A percentile compares a stretch with the other conserved stretches of the same genome.
Conservation (phyloP, 495 filamentous ascomycete genomes). For the Talaromyces nanjingensis region DNA sequence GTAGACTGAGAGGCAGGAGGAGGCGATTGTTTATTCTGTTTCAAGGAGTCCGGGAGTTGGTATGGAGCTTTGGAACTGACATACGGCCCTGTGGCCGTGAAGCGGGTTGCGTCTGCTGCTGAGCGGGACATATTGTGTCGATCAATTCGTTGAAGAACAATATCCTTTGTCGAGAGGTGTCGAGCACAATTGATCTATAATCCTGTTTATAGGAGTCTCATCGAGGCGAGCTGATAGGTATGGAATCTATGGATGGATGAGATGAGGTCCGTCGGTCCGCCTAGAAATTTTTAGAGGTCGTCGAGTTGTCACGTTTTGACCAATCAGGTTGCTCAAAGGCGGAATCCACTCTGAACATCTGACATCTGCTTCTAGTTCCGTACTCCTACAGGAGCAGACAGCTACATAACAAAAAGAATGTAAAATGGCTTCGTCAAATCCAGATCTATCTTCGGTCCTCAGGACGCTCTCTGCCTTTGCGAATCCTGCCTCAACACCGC, state of each 20-base stretch:
- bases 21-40: conserved; percentile 18
- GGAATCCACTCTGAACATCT: background rate
- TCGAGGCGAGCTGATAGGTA: conserved; percentile 1
- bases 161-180: background rate
- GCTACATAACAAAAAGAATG: background rate
- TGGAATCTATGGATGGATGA: conserved; percentile 12
- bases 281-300: conserved; percentile 33
- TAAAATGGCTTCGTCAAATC: conserved; percentile 14
- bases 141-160: background rate
- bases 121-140: conserved; percentile 62
- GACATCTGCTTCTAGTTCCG: background rate
- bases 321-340: background rate
- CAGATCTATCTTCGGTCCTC: conserved; percentile 48
- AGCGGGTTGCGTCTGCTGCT: conserved; percentile 87
- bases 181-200: background rate
- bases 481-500: conserved; percentile 13
- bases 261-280: conserved; percentile 10
- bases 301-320: background rate
- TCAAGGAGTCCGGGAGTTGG: conserved; percentile 30
- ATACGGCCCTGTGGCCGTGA: conserved; percentile 88
- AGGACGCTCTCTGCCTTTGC: conserved; percentile 40
- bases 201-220: background rate
- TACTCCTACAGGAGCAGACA: background rate
- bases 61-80: conserved; percentile 60
- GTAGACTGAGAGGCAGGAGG: background rate